These are phyloP conservation scores for Hydnomerulius pinastri DNA, from an alignment of 768 basidiomycete genomes.

Conservation along the genomic window DNA sequence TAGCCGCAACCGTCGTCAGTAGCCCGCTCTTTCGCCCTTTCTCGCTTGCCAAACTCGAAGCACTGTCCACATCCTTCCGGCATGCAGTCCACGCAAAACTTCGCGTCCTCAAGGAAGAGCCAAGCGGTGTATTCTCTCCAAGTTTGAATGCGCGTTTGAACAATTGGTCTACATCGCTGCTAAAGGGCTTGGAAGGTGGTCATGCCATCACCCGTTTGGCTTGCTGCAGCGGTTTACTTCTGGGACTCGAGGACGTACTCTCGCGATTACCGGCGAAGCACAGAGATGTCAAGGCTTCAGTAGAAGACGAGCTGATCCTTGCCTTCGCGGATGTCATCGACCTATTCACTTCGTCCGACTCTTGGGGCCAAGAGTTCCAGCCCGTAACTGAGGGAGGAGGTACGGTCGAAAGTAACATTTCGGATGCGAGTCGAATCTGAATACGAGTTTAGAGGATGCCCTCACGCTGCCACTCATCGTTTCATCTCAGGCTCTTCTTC, in stretches of 20 bases:
- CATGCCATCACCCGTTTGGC: slow-evolving; percentile 62
- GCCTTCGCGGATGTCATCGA: slow-evolving; percentile 78
- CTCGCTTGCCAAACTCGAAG: slow-evolving; percentile 28
- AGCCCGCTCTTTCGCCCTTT: slow-evolving; percentile 33
- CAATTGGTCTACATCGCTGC: slow-evolving; percentile 52
- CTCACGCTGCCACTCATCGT: slow-evolving; percentile 50
- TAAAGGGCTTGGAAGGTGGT: slow-evolving; percentile 67
- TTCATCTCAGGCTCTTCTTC: slow-evolving; percentile 59
- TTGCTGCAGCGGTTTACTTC: slow-evolving; percentile 61
- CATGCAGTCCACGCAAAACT: slow-evolving; percentile 33
- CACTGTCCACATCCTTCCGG: slow-evolving; percentile 30
- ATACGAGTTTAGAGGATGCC: slow-evolving; percentile 38
- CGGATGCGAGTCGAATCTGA: slow-evolving; percentile 9
- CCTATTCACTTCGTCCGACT: slow-evolving; percentile 42
- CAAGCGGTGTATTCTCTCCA: slow-evolving; percentile 32
- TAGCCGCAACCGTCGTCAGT: slow-evolving; percentile 33
- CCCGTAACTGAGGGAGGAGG: slow-evolving; percentile 47
- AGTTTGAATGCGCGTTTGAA: slow-evolving; percentile 42
- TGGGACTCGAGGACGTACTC: slow-evolving; percentile 60
- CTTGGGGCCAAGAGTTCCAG: slow-evolving; percentile 73
- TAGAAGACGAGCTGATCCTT: slow-evolving; percentile 69
- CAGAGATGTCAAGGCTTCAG: slow-evolving; percentile 37
- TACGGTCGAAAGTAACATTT: slow-evolving; percentile 20
- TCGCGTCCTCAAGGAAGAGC: slow-evolving; percentile 26
- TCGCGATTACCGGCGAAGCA: slow-evolving; percentile 31